Percentiles rank a stretch among this genome's conserved stretches.
phyloP scores from a whole-genome alignment of 305 asterid genomes.

The Stenogyne calaminthoides region DNA sequence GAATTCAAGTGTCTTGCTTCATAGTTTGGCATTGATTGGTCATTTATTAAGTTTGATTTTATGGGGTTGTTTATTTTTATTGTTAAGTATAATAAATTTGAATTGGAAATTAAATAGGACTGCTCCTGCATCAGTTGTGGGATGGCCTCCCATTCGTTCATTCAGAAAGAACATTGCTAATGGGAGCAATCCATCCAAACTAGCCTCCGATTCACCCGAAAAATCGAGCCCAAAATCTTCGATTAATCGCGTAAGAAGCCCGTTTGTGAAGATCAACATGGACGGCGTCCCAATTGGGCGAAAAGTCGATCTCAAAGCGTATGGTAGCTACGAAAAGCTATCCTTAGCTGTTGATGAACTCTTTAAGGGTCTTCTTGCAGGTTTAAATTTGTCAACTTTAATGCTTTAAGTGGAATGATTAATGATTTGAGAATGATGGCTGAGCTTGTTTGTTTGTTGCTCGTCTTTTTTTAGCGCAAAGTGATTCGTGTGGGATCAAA shows the following conservation, averaged over 20 bases:
- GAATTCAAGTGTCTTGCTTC: neutral
- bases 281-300: conserved; percentile 93
- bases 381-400: conserved; percentile 22
- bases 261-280: conserved; percentile 92
- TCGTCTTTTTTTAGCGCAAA: conserved; percentile 49
- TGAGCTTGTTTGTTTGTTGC: neutral
- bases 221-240: conserved; percentile 41
- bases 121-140: conserved; percentile 86
- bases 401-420: neutral
- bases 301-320: conserved; percentile 78
- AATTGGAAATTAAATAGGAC: conserved; percentile 36
- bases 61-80: neutral
- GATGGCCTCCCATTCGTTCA: conserved; percentile 93
- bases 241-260: conserved; percentile 47
- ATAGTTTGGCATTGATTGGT: neutral
- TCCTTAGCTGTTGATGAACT: conserved; percentile 77
- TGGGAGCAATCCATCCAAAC: conserved; percentile 46
- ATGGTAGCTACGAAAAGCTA: conserved; percentile 71
- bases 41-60: neutral
- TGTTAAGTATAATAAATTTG: neutral
- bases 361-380: conserved; percentile 88
- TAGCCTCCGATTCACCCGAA: conserved; percentile 46
- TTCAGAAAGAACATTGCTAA: conserved; percentile 67
- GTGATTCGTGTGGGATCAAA: conserved; percentile 42
- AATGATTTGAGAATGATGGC: too few species aligned